phyloP scores from a whole-genome alignment of 164 flowering plant genomes.

The Stephania yunnanensis region DNA sequence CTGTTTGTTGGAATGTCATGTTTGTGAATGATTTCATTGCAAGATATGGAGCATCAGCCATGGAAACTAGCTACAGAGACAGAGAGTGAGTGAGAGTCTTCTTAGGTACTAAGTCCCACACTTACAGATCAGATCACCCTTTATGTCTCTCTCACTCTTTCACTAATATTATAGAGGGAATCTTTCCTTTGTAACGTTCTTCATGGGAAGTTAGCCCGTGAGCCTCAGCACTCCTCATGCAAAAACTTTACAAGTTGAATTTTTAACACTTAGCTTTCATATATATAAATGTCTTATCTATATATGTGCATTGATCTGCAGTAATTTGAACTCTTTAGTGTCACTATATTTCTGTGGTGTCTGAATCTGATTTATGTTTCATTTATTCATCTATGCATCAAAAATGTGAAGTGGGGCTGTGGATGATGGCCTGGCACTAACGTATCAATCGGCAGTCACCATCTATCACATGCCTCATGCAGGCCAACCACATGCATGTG shows the following conservation, averaged over 20 bases:
- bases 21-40: constrained; percentile 11
- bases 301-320: neutral
- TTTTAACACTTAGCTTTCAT: neutral
- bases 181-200: constrained; percentile 16
- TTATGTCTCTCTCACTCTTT: constrained; percentile 1
- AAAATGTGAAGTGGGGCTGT: neutral
- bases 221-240: neutral
- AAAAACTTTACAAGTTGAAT: neutral
- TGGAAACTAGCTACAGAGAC: neutral
- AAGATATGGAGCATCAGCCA: constrained; percentile 11
- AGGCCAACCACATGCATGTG: constrained; percentile 10
- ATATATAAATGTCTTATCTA: neutral
- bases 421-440: neutral
- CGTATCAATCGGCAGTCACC: constrained; percentile 9
- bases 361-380: too few species aligned
- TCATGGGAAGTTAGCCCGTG: constrained; percentile 10
- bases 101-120: constrained; percentile 8
- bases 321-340: neutral
- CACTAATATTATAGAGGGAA: neutral
- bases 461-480: constrained; percentile 13
- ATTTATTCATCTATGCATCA: too few species aligned
- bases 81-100: neutral
- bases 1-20: constrained; percentile 18
- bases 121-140: neutral
- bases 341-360: neutral